Evolutionary conservation across 2,329 filamentous ascomycete genomes (phyloP).

Genomic region (Tolypocladium guangdongense): DNA sequence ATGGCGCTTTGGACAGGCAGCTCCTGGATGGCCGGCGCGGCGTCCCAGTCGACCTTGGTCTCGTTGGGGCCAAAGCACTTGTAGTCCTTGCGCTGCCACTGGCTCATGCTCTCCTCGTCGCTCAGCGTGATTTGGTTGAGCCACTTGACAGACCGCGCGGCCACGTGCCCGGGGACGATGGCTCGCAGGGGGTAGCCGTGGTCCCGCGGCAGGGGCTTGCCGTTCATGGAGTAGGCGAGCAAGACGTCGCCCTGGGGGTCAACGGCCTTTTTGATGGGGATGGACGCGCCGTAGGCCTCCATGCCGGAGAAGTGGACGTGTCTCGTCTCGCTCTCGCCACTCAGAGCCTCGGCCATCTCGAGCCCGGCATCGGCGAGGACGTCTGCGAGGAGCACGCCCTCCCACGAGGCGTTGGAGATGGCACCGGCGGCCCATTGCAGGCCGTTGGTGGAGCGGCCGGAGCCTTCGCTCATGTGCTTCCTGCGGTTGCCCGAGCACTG

Average conservation of each 20-base stretch:
- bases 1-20: constrained; percentile 59
- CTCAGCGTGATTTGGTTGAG: constrained; percentile 51
- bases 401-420: constrained; percentile 50
- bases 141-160: constrained; percentile 60
- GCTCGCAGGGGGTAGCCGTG: constrained; percentile 55
- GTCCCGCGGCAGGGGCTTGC: constrained; percentile 47
- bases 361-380: constrained; percentile 46
- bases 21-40: constrained; percentile 54
- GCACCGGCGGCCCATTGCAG: constrained; percentile 49
- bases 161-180: constrained; percentile 54
- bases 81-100: constrained; percentile 59
- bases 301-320: constrained; percentile 48
- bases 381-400: constrained; percentile 43
- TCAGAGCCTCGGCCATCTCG: constrained; percentile 24
- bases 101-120: constrained; percentile 53
- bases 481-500: constrained; percentile 53
- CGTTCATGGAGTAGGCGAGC: constrained; percentile 59
- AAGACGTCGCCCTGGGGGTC: constrained; percentile 54
- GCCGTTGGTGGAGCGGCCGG: constrained; percentile 38
- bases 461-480: constrained; percentile 42
- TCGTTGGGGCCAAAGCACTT: constrained; percentile 59
- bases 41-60: constrained; percentile 48
- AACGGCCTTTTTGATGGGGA: constrained; percentile 46
- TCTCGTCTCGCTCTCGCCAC: constrained; percentile 25
- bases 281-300: constrained; percentile 51